These are phyloP conservation scores for Russula vinacea DNA, from an alignment of 768 basidiomycete genomes.

Conservation along the genomic window DNA sequence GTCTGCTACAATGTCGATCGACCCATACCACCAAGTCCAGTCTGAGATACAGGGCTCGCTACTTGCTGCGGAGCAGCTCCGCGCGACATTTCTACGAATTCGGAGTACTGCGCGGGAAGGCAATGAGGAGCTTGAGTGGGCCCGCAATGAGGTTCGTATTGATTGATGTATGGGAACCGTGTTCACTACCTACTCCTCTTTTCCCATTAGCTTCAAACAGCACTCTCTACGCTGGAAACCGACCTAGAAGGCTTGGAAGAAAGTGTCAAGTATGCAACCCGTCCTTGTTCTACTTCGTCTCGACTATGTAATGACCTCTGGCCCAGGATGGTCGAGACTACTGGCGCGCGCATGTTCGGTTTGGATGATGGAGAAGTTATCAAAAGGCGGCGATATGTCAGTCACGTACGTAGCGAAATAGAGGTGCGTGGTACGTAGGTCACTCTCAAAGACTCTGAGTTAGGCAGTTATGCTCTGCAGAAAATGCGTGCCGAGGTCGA, in stretches of 20 bases:
- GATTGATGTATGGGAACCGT: not conserved
- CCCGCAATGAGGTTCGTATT: constrained; percentile 63
- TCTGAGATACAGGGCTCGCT: constrained; percentile 77
- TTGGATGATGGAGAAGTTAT: constrained; percentile 75
- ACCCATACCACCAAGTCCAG: constrained; percentile 86
- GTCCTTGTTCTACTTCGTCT: not conserved
- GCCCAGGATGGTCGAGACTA: constrained; percentile 78
- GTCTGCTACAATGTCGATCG: constrained; percentile 52
- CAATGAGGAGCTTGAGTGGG: constrained; percentile 79
- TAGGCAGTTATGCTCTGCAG: constrained; percentile 40
- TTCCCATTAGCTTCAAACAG: constrained; percentile 56
- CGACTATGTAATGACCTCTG: not conserved
- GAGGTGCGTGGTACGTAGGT: constrained; percentile 52
- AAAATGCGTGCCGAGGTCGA: constrained; percentile 68
- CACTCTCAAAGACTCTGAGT: not conserved
- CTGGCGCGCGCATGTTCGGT: constrained; percentile 80
- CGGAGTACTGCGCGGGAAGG: constrained; percentile 67
- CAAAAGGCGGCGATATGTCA: constrained; percentile 72
- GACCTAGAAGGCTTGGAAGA: constrained; percentile 94
- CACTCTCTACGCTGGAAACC: constrained; percentile 73
- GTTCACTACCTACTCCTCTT: not conserved
- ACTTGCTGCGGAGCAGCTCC: constrained; percentile 65
- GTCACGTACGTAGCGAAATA: constrained; percentile 69
- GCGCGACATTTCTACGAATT: constrained; percentile 75
- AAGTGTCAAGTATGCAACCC: constrained; percentile 70